A percentile compares a stretch with the other conserved stretches of the same genome.
Conservation (phyloP, 768 basidiomycete genomes). For the Psilocybe tampanensis region DNA sequence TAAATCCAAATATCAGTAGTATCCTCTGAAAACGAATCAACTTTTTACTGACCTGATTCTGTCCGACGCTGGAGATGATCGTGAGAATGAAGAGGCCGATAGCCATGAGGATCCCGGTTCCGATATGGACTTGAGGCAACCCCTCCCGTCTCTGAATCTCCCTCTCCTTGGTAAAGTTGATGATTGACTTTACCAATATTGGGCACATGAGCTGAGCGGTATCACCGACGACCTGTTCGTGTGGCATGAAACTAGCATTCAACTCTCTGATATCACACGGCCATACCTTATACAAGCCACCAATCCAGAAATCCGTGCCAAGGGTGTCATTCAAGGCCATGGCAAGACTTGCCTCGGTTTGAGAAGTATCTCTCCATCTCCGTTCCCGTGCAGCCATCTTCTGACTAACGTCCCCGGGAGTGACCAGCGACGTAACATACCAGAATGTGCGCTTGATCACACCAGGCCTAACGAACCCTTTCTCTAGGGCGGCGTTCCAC, state of each 20-base stretch:
- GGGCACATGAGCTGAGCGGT: conserved; percentile 65
- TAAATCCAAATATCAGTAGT: conserved; percentile 1
- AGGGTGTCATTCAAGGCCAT: conserved; percentile 66
- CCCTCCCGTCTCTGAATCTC: conserved; percentile 40
- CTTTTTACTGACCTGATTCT: conserved; percentile 58
- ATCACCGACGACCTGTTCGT: conserved; percentile 62
- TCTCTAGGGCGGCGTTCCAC: conserved; percentile 54
- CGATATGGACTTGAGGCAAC: conserved; percentile 39
- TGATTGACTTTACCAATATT: conserved; percentile 51
- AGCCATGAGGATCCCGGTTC: conserved; percentile 61
- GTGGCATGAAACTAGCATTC: too few relatives aligned
- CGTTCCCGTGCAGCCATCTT: conserved; percentile 34
- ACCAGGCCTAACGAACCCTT: conserved; percentile 46
- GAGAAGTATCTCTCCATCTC: background rate
- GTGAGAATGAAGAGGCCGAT: conserved; percentile 53
- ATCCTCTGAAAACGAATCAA: background rate
- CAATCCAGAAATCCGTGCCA: conserved; percentile 61
- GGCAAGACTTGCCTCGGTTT: conserved; percentile 51
- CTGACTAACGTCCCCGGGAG: conserved; percentile 47
- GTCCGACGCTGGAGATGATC: conserved; percentile 53
- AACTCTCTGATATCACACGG: background rate
- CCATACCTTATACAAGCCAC: conserved; percentile 57
- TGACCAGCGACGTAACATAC: conserved; percentile 33
- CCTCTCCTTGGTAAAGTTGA: conserved; percentile 57
- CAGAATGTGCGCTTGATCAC: conserved; percentile 41